These are phyloP conservation scores for Helicostylum pulchrum DNA, from an alignment of 192 early-diverging fungal genomes.

Conservation along the genomic window DNA sequence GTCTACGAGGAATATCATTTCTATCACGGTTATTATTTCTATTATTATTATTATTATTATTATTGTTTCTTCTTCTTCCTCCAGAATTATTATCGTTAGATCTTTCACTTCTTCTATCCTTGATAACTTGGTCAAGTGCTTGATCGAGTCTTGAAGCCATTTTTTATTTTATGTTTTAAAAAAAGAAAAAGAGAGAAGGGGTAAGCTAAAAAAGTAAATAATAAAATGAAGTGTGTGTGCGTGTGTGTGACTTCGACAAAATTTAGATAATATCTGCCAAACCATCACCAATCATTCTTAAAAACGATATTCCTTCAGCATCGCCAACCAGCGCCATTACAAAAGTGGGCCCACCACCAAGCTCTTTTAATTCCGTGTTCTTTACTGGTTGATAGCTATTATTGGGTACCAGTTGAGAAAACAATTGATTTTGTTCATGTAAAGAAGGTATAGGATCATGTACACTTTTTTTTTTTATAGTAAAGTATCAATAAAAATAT, in stretches of 20 bases:
- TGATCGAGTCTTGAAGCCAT: constrained; percentile 19
- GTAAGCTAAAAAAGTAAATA: not conserved
- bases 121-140: constrained; percentile 26
- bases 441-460: constrained; percentile 1
- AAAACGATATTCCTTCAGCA: constrained; percentile 21
- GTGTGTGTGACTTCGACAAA: not conserved
- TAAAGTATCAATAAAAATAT: not conserved
- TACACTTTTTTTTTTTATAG: not conserved
- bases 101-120: constrained; percentile 19
- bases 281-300: constrained; percentile 21
- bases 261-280: constrained; percentile 12
- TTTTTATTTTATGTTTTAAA: not conserved
- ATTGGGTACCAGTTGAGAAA: not conserved
- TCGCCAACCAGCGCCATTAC: constrained; percentile 22
- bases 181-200: not conserved
- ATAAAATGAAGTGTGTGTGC: not conserved
- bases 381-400: not conserved
- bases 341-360: not conserved
- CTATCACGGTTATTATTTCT: not conserved
- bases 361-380: not conserved
- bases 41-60: not conserved
- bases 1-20: not conserved
- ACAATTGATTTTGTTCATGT: not conserved
- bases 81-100: too few relatives aligned
- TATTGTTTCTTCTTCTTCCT: not conserved